phyloP scores from a whole-genome alignment of 805 yeast genomes.

The Hanseniaspora taiwanica region DNA sequence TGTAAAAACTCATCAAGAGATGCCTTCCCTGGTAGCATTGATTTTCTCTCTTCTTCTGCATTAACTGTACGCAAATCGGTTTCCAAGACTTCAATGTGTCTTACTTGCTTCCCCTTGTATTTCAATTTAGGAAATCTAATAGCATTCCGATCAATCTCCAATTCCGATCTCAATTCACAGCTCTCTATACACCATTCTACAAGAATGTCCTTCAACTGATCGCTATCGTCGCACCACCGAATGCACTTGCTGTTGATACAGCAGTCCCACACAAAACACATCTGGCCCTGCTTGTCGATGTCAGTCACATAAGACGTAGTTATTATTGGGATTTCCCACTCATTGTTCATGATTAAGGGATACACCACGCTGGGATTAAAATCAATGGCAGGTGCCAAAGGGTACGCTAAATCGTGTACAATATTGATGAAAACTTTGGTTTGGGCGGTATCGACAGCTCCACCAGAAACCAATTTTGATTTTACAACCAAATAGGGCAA shows the following conservation, averaged over 20 bases:
- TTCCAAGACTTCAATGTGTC: slow-evolving; percentile 30
- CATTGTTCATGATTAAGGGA: slow-evolving; percentile 48
- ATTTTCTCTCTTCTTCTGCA: slow-evolving; percentile 26
- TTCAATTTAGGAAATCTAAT: slow-evolving; percentile 57
- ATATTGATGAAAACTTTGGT: slow-evolving; percentile 70
- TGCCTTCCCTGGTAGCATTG: too few relatives aligned
- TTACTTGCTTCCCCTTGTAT: slow-evolving; percentile 45
- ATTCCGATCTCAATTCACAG: slow-evolving; percentile 42
- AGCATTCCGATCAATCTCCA: slow-evolving; percentile 46
- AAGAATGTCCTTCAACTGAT: slow-evolving; percentile 48
- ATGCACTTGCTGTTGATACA: slow-evolving; percentile 53
- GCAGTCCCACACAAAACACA: slow-evolving; percentile 64
- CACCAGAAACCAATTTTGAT: slow-evolving; percentile 10
- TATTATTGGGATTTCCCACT: slow-evolving; percentile 80
- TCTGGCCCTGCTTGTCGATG: slow-evolving; percentile 56
- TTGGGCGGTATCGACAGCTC: slow-evolving; percentile 11
- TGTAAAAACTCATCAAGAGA: slow-evolving; percentile 28
- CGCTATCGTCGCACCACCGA: slow-evolving; percentile 44
- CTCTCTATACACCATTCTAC: slow-evolving; percentile 80
- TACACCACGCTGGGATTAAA: slow-evolving; percentile 48
- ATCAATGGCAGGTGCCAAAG: slow-evolving; percentile 36
- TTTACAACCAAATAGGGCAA: not conserved
- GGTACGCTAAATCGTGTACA: slow-evolving; percentile 54
- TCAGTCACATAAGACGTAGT: slow-evolving; percentile 43
- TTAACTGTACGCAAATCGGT: slow-evolving; percentile 28